These are phyloP conservation scores for Claviceps sp. DNA, from an alignment of 2,329 filamentous ascomycete genomes.

Conservation along the genomic window DNA sequence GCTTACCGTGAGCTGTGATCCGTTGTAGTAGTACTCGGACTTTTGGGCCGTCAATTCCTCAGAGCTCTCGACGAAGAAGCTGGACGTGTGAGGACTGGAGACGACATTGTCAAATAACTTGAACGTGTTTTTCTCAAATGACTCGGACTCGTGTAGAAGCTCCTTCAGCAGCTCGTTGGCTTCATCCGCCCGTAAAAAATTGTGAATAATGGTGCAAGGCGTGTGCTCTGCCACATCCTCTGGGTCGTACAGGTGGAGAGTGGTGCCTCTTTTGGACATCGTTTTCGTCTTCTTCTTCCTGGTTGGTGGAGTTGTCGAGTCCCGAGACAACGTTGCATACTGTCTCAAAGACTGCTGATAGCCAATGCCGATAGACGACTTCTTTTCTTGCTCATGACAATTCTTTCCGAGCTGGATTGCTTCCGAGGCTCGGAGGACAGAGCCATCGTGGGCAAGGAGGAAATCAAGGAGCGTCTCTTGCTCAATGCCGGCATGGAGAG, in stretches of 20 bases:
- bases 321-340: constrained; percentile 23
- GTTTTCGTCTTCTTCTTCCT: constrained; percentile 38
- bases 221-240: constrained; percentile 71
- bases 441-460: constrained; percentile 65
- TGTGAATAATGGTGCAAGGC: constrained; percentile 83
- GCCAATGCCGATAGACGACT: constrained; percentile 28
- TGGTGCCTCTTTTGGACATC: constrained; percentile 64
- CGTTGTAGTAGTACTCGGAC: constrained; percentile 77
- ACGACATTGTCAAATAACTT: constrained; percentile 84
- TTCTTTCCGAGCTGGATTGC: constrained; percentile 30
- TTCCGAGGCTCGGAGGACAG: constrained; percentile 50
- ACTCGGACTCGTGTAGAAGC: constrained; percentile 57
- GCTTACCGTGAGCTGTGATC: constrained; percentile 49
- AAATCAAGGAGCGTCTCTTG: constrained; percentile 64
- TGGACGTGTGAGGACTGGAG: constrained; percentile 68
- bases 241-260: constrained; percentile 71
- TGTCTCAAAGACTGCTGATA: constrained; percentile 51
- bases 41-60: constrained; percentile 58
- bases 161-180: constrained; percentile 66
- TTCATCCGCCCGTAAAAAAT: constrained; percentile 61
- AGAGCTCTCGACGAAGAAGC: constrained; percentile 67
- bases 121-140: constrained; percentile 61
- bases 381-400: constrained; percentile 10
- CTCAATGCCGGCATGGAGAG: constrained; percentile 52
- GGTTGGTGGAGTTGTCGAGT: constrained; percentile 5